These are phyloP conservation scores for Boletus subcaerulescens DNA, from an alignment of 768 basidiomycete species.

Conservation along the genomic window DNA sequence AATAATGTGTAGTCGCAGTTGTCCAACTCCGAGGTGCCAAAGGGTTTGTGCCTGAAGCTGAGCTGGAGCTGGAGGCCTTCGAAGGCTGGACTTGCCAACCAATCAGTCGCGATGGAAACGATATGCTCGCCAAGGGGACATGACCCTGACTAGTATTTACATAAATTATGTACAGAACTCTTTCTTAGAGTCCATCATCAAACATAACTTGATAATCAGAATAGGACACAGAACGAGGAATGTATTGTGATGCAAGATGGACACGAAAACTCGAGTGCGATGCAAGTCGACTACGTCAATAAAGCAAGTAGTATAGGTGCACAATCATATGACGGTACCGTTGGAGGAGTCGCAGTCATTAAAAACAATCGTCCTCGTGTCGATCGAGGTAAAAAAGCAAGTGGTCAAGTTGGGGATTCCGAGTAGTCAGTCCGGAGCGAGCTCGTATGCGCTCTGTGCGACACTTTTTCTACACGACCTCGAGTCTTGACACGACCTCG, in stretches of 20 bases:
- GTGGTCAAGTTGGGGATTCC: neutral
- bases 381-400: neutral
- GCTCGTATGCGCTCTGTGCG: too few relatives aligned
- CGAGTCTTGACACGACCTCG: slow-evolving; percentile 31
- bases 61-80: too few relatives aligned
- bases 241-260: slow-evolving; percentile 1
- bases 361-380: neutral
- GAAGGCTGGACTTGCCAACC: too few relatives aligned
- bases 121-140: neutral
- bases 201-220: neutral
- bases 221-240: slow-evolving; percentile 5
- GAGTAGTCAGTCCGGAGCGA: too few relatives aligned
- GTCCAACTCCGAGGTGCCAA: too few relatives aligned
- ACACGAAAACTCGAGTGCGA: neutral
- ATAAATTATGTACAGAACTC: too few relatives aligned
- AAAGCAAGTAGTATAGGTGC: neutral
- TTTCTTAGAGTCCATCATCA: too few relatives aligned
- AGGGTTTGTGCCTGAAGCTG: too few relatives aligned
- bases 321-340: neutral
- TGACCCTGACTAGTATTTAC: neutral
- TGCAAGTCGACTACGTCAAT: neutral
- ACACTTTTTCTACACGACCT: slow-evolving; percentile 18
- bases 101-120: too few relatives aligned
- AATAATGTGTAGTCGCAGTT: too few relatives aligned
- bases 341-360: neutral